phyloP scores from a whole-genome alignment of 148 eudicot species.

The Vaccinium darrowii region DNA sequence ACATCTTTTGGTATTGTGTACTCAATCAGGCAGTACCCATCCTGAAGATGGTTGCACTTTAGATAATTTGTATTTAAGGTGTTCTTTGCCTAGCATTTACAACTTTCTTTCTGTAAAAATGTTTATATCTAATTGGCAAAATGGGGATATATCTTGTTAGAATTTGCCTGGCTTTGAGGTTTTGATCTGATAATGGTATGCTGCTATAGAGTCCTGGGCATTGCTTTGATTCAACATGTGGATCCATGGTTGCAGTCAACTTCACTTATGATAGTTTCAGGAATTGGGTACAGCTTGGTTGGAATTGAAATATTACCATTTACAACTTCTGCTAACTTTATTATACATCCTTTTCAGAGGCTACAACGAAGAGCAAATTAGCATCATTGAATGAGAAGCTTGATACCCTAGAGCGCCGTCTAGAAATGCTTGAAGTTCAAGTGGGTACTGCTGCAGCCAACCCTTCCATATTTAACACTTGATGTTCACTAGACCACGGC shows the following conservation, averaged over 20 bases:
- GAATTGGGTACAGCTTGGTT: not conserved
- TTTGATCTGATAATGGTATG: not conserved
- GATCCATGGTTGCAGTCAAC: not conserved
- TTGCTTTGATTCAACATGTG: slow-evolving; percentile 3
- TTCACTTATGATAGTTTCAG: not conserved
- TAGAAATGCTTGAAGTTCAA: slow-evolving; percentile 94
- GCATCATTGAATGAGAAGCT: slow-evolving; percentile 91
- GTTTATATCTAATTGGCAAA: too few relatives aligned
- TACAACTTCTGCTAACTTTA: slow-evolving; percentile 7
- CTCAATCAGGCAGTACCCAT: not conserved
- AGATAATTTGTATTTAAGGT: not conserved
- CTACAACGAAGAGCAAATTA: slow-evolving; percentile 90
- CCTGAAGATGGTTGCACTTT: not conserved
- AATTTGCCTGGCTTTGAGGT: not conserved
- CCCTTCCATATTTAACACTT: slow-evolving; percentile 61
- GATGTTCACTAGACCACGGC: slow-evolving; percentile 13
- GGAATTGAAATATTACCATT: too few relatives aligned
- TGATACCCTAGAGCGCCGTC: slow-evolving; percentile 88
- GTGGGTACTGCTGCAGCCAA: slow-evolving; percentile 86
- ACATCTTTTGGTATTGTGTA: not conserved
- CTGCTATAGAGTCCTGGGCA: not conserved
- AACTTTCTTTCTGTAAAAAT: not conserved
- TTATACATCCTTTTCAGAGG: slow-evolving; percentile 47
- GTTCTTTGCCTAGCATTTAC: not conserved
- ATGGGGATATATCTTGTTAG: not conserved